A percentile compares a stretch with the other conserved stretches of the same genome.
Conservation (phyloP, 202 grass and related monocot species). For the Hordeum pubiflorum region DNA sequence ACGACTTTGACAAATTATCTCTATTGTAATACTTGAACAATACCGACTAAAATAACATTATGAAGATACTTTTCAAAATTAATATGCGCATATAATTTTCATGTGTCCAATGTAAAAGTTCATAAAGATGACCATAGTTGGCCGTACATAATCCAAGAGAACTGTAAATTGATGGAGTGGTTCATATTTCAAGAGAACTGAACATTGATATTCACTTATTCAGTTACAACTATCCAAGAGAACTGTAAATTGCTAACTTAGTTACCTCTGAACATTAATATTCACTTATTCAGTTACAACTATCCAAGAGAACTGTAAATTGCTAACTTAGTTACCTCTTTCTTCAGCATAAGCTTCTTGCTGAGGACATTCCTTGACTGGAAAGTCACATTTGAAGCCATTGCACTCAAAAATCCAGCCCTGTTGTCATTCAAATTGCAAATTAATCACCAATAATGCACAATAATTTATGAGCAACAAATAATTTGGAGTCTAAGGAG, state of each 20-base stretch:
- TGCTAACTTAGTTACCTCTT: slow-evolving; percentile 45
- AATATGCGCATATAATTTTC: neutral
- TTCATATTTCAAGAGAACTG: neutral
- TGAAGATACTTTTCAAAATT: neutral
- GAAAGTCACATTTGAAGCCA: slow-evolving; percentile 92
- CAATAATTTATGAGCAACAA: neutral
- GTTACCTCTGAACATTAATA: too few species aligned
- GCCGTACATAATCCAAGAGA: neutral
- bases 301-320: slow-evolving; percentile 1
- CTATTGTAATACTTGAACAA: neutral
- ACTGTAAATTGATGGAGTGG: neutral
- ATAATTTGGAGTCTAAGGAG: neutral
- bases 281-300: slow-evolving; percentile 42
- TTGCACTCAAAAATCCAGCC: slow-evolving; percentile 89
- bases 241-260: neutral
- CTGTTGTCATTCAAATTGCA: slow-evolving; percentile 31
- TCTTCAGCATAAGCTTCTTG: slow-evolving; percentile 99
- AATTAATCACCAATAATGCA: neutral
- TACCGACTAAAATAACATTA: neutral
- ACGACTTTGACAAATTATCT: neutral
- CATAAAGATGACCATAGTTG: neutral
- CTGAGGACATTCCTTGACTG: slow-evolving; percentile 95
- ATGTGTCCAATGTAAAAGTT: neutral
- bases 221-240: slow-evolving; percentile 31
- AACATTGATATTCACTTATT: neutral